These are phyloP conservation scores for Parascedosporium putredinis DNA, from an alignment of 2,329 filamentous ascomycete genomes.

Conservation along the genomic window DNA sequence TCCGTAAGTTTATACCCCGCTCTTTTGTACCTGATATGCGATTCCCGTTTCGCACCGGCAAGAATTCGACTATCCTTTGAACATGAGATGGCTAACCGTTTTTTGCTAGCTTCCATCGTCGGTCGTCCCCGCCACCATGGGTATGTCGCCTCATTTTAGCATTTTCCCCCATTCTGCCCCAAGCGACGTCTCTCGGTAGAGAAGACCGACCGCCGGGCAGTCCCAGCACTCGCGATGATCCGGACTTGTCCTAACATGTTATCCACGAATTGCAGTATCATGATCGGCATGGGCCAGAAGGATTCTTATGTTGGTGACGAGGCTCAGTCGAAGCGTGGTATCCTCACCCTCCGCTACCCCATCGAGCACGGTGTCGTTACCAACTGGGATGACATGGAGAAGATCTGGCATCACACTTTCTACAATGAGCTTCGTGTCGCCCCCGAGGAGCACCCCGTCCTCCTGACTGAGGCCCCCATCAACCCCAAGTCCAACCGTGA, in stretches of 20 bases:
- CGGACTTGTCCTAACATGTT: slow-evolving; percentile 3
- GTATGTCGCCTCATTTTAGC: slow-evolving; percentile 46
- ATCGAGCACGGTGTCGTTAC: slow-evolving; percentile 99
- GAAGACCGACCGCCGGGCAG: not conserved
- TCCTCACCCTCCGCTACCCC: slow-evolving; percentile 97
- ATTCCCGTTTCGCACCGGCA: slow-evolving; percentile 14
- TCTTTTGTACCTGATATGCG: slow-evolving; percentile 16
- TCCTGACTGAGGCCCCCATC: slow-evolving; percentile 98
- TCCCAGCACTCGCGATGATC: not conserved
- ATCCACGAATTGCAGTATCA: slow-evolving; percentile 61
- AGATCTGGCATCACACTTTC: slow-evolving; percentile 99
- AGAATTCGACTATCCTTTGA: not conserved
- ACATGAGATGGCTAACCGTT: slow-evolving; percentile 23
- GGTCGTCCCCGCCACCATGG: slow-evolving; percentile 99
- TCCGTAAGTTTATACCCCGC: slow-evolving; percentile 67
- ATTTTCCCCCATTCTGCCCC: not conserved
- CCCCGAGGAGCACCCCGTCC: slow-evolving; percentile 98
- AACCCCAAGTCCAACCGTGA: slow-evolving; percentile 99
- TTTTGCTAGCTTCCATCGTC: slow-evolving; percentile 83
- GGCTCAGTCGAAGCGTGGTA: slow-evolving; percentile 99
- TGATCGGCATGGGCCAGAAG: slow-evolving; percentile 99
- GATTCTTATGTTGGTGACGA: slow-evolving; percentile 99
- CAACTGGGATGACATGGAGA: slow-evolving; percentile 99
- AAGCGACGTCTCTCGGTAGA: not conserved
- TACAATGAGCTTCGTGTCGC: slow-evolving; percentile 99